These are phyloP conservation scores for Naegleria lovaniensis DNA, from an alignment of 208 protist genomes.

Conservation along the genomic window DNA sequence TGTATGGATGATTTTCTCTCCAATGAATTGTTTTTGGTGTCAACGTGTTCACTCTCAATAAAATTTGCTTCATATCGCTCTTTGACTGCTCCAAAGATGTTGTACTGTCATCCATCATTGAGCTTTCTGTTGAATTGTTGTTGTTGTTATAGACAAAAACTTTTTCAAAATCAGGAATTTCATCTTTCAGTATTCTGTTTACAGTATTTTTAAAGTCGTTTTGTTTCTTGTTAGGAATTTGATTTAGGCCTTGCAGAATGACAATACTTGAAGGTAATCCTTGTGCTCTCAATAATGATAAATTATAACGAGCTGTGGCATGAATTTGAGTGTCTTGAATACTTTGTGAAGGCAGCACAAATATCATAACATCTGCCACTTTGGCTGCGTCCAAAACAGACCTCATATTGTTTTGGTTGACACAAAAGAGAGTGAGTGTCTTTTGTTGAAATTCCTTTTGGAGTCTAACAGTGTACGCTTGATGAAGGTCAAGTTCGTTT, in stretches of 20 bases:
- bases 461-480: neutral
- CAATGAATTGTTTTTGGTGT: neutral
- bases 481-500: neutral
- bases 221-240: conserved; percentile 10
- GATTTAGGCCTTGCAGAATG: neutral
- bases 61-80: conserved; percentile 13
- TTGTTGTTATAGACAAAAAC: neutral
- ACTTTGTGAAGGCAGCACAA: neutral
- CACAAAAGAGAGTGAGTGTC: neutral
- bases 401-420: neutral
- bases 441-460: neutral
- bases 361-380: conserved; percentile 24
- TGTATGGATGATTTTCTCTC: conserved; percentile 8
- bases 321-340: neutral
- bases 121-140: neutral
- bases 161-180: neutral
- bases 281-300: conserved; percentile 22
- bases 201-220: neutral
- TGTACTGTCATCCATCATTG: neutral
- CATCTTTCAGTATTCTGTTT: neutral
- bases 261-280: conserved; percentile 4
- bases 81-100: neutral
- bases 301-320: neutral
- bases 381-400: conserved; percentile 23
- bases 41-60: neutral